Percentiles rank a stretch among this genome's conserved stretches.
phyloP scores from a whole-genome alignment of 2,329 filamentous ascomycete genomes.

The Hypoxylon sp. region DNA sequence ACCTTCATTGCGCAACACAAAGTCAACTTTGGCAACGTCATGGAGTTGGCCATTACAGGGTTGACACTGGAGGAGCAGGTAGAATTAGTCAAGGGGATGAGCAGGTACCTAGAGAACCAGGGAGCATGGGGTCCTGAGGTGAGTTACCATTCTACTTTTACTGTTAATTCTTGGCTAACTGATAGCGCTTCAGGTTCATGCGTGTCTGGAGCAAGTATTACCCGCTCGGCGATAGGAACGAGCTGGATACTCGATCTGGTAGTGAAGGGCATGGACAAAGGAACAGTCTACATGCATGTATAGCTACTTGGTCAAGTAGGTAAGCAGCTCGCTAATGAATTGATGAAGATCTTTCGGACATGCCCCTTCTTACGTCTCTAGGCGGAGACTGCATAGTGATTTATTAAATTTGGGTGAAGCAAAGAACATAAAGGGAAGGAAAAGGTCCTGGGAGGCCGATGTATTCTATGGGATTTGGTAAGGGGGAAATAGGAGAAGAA shows the following conservation, averaged over 20 bases:
- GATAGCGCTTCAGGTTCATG: constrained; percentile 50
- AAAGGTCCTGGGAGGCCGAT: constrained; percentile 2
- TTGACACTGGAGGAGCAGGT: constrained; percentile 89
- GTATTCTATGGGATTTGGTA: constrained; percentile 10
- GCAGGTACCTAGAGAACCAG: constrained; percentile 76
- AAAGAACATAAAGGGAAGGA: constrained; percentile 1
- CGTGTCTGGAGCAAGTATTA: constrained; percentile 55
- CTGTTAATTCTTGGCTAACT: constrained; percentile 4
- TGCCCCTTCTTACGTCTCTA: constrained; percentile 15
- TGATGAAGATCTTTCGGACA: constrained; percentile 31
- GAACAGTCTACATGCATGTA: constrained; percentile 26
- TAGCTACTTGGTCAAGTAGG: constrained; percentile 32
- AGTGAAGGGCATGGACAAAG: constrained; percentile 3
- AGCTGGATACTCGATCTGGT: constrained; percentile 25
- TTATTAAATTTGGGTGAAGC: constrained; percentile 3
- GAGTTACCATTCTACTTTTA: constrained; percentile 43
- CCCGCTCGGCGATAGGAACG: constrained; percentile 48
- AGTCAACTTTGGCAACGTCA: constrained; percentile 85
- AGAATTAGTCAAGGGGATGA: constrained; percentile 78
- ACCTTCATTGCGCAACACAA: constrained; percentile 95
- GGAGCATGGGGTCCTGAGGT: constrained; percentile 63
- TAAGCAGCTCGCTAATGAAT: constrained; percentile 44
- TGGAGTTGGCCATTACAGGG: constrained; percentile 93
- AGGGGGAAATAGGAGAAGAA: constrained; percentile 6
- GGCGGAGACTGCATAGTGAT: constrained; percentile 9